Base-by-base conservation (phyloP, 306 rosid genomes). In the Amphicarpaea edgeworthii region DNA sequence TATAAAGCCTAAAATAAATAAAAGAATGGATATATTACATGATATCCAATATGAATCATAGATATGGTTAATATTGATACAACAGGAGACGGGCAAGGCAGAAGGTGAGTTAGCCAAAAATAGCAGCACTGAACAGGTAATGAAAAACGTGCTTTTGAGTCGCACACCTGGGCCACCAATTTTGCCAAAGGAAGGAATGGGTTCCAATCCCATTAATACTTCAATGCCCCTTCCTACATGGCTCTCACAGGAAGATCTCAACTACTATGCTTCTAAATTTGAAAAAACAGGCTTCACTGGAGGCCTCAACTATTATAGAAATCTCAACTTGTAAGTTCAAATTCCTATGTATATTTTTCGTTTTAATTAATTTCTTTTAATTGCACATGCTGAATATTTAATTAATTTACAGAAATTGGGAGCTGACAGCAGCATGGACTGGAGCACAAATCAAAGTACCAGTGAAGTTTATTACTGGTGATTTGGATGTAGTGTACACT, bases 201-300 rank as follows among this genome's bases (percentile, higher is more conserved):
- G 53, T 3, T 37, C 8, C 42, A 28, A 72, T 64, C 28, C 68
- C 0, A n/a, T n/a, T n/a, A 0, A 76, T 21, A 2, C 47, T 38
- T 3, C 68, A 7, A 4, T 10, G 19, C 9, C 38, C 45, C 61
- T 47, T n/a, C 12, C 38, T 8, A 49, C 84, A 61, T 86, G 87
- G 87, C 84, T 86, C 60, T 23, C 82, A 16, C 59, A 83, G 24
- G 79, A 81, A 9, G 84, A 86, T 12, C 23, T 86, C 3, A 62
- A 21, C 21, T 81, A 74, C 47, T 86, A 49, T 71, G 84, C 77
- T 57, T 54, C 79, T 8, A 83, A 83, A 64, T 86, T 83, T 68
- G 78, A 81, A 1, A 51, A 81, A 28, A 74, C 71, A 0, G 82
- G 90, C 79, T 81, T 86, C 86, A 65, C 84, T 28, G 87, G 84